phyloP scores from a whole-genome alignment of 768 basidiomycete genomes.

The Russula compacta region DNA sequence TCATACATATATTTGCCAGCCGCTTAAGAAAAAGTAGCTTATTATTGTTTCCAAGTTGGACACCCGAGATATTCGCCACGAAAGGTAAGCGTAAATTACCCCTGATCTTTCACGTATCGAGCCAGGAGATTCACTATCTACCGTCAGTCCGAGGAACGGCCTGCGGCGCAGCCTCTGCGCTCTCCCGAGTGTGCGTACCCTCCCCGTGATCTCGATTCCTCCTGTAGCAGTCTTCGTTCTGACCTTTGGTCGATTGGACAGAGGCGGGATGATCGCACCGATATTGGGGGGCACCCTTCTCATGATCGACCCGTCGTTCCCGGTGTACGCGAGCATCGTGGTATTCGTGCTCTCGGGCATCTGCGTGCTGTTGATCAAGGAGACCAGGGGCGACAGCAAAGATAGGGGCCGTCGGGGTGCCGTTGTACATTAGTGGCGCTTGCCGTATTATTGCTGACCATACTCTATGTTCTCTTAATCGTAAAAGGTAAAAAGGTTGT shows the following conservation, averaged over 20 bases:
- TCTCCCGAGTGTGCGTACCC: constrained; percentile 65
- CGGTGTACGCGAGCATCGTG: constrained; percentile 66
- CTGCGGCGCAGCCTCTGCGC: constrained; percentile 77
- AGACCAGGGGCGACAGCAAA: constrained; percentile 36
- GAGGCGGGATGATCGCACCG: constrained; percentile 85
- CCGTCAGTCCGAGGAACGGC: constrained; percentile 73
- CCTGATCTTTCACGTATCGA: background rate
- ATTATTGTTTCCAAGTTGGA: constrained; percentile 54
- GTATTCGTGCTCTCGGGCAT: constrained; percentile 55
- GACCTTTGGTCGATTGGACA: constrained; percentile 24
- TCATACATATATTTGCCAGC: too few relatives aligned
- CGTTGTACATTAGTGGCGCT: constrained; percentile 17
- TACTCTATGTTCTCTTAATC: background rate
- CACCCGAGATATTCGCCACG: constrained; percentile 80
- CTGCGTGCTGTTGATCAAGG: constrained; percentile 52
- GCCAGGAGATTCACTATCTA: background rate
- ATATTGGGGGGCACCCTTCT: constrained; percentile 68
- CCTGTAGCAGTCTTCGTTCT: background rate
- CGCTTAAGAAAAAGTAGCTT: too few relatives aligned
- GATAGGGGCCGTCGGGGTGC: constrained; percentile 11
- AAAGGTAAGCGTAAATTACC: constrained; percentile 37
- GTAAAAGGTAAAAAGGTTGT: background rate
- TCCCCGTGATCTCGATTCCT: background rate
- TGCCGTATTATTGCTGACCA: too few relatives aligned
- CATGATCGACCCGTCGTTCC: constrained; percentile 55